Percentiles rank a stretch among this genome's conserved stretches.
Conservation (phyloP, 2,329 filamentous ascomycete species). For the Paraconiothyrium sp. region DNA sequence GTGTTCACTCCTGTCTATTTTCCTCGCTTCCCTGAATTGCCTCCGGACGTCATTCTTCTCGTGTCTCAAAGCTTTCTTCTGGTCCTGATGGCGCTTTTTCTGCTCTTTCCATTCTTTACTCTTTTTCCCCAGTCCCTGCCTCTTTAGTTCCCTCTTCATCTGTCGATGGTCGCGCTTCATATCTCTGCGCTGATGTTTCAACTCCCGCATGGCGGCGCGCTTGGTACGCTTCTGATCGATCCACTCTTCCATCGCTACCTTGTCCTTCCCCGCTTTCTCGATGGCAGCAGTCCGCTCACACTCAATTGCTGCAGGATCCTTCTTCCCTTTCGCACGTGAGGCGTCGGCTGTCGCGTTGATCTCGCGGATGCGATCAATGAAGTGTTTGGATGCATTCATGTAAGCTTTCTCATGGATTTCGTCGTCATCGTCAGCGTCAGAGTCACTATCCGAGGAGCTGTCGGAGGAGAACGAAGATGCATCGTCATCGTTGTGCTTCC, state of each 20-base stretch:
- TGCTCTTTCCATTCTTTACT: conserved; percentile 32
- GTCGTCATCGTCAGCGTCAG: conserved; percentile 23
- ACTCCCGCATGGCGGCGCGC: conserved; percentile 28
- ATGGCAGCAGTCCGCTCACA: conserved; percentile 38
- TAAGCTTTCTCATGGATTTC: conserved; percentile 17
- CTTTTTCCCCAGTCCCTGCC: conserved; percentile 34
- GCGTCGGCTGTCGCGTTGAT: conserved; percentile 34
- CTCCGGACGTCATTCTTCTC: conserved; percentile 30
- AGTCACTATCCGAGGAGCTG: conserved; percentile 26
- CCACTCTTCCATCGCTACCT: conserved; percentile 29
- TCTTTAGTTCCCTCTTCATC: conserved; percentile 27
- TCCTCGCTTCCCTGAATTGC: conserved; percentile 18
- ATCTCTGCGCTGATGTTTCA: conserved; percentile 29
- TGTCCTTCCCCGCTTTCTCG: conserved; percentile 32
- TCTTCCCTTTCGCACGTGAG: conserved; percentile 36
- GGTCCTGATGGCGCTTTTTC: conserved; percentile 35
- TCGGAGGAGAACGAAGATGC: conserved; percentile 35
- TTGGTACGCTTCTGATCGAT: conserved; percentile 30
- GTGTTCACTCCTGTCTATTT: conserved; percentile 18
- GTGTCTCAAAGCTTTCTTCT: conserved; percentile 31
- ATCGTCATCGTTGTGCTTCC: conserved; percentile 30
- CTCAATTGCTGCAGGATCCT: conserved; percentile 29
- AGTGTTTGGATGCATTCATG: conserved; percentile 18
- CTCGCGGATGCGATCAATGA: conserved; percentile 29
- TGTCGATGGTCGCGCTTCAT: conserved; percentile 25